A percentile compares a stretch with the other conserved stretches of the same genome.
Conservation (phyloP, 768 basidiomycete genomes). For the Termitomyces heimii region DNA sequence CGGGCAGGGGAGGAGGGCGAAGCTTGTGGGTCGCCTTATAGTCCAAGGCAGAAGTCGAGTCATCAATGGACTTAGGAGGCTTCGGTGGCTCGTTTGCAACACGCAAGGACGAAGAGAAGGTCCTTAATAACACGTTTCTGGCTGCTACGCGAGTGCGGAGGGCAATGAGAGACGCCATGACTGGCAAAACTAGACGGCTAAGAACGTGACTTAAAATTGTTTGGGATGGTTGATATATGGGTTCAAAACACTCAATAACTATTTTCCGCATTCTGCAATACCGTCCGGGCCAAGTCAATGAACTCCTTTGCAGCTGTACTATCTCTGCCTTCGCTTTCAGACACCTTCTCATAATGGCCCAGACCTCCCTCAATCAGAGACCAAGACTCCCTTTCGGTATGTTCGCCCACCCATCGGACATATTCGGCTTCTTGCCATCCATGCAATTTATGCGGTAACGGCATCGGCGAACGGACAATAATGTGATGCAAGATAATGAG, state of each 20-base stretch:
- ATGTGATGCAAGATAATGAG: slow-evolving; percentile 90
- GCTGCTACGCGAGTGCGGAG: slow-evolving; percentile 26
- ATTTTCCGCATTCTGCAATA: slow-evolving; percentile 42
- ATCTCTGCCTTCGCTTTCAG: slow-evolving; percentile 51
- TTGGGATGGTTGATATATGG: not conserved
- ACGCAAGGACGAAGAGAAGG: slow-evolving; percentile 31
- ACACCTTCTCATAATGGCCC: slow-evolving; percentile 69
- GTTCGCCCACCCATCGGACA: slow-evolving; percentile 93
- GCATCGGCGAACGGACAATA: slow-evolving; percentile 80
- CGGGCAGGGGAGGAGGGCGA: slow-evolving; percentile 80
- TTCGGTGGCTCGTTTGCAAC: slow-evolving; percentile 42
- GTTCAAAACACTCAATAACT: slow-evolving; percentile 5
- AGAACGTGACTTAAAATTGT: slow-evolving; percentile 2
- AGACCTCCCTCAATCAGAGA: slow-evolving; percentile 77
- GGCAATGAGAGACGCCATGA: slow-evolving; percentile 23
- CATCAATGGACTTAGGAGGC: slow-evolving; percentile 78
- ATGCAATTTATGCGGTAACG: slow-evolving; percentile 84
- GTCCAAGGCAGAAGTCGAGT: slow-evolving; percentile 92
- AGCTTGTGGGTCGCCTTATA: slow-evolving; percentile 73
- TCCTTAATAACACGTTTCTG: slow-evolving; percentile 23
- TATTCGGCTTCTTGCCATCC: slow-evolving; percentile 97
- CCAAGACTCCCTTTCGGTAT: slow-evolving; percentile 74
- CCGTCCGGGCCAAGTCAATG: slow-evolving; percentile 58
- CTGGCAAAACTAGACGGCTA: slow-evolving; percentile 2
- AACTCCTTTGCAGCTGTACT: slow-evolving; percentile 49